Base-by-base conservation (phyloP, 805 yeast species). In the Lipomyces lipofer region DNA sequence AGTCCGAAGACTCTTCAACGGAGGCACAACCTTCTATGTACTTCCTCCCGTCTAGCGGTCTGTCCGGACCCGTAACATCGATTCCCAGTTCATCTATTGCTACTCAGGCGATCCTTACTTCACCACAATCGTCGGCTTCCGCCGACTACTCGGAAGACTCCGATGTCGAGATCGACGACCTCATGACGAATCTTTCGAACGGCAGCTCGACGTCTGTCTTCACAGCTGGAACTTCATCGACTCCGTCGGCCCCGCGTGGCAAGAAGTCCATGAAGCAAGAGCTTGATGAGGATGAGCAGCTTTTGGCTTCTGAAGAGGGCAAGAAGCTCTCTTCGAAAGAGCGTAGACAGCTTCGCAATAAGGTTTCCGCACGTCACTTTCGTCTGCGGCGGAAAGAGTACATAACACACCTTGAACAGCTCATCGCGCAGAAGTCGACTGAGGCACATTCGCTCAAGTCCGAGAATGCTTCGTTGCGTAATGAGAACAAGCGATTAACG, bases 351-450 rank as follows among this genome's bases (percentile, higher is more conserved):
- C 60, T 67, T 22, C 61, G 70, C 27, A 67, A 67, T 56, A 59
- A 65, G 46, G 68, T 67, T 21, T 62, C 66, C 4, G 70, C 70
- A 10, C 58, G 70, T 9, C 69, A 67, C 49, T 67, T 67, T 57
- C 62, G 70, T 9, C 59, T 65, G 36, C 61, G 69, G 12, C 47
- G 70, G 22, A 67, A 67, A 51, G 69, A 64, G 56, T 67, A 66
- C 43, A 66, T 67, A 54, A 51, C 67, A 13, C 67, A 66, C 32
- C 62, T 67, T n/a, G 70, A 67, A 49, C 54, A 52, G 38, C 56
- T 63, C 15, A 59, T 65, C 27, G 56, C 52, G 25, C 62, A 60
- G 21, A 47, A 58, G 56, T 51, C 62, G 19, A 42, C 55, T n/a
- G 64, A 64, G 48, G 45, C 66, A 21, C 39, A 49, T 19, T 43